A percentile compares a stretch with the other conserved stretches of the same genome.
Evolutionary conservation across 306 rosid genomes (phyloP).

Genomic region (Nissolia schottii): DNA sequence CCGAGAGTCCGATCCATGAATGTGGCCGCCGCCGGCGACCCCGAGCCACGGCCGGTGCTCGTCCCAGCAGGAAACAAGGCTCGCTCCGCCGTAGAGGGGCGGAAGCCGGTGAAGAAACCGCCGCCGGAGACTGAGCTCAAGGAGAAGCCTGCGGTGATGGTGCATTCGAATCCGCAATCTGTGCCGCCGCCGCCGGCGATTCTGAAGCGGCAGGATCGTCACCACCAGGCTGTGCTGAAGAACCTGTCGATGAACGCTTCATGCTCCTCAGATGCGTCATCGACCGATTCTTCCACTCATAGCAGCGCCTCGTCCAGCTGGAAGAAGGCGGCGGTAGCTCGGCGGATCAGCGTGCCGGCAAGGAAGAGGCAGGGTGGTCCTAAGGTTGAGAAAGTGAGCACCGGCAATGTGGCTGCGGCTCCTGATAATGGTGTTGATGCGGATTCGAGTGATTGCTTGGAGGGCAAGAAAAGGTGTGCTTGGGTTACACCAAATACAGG

Average conservation of each 20-base stretch:
- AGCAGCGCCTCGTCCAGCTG: constrained; percentile 59
- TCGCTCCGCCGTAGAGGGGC: constrained; percentile 28
- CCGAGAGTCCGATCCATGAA: constrained; percentile 79
- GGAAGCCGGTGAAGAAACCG: constrained; percentile 49
- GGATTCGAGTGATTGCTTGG: constrained; percentile 49
- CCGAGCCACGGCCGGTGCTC: constrained; percentile 58
- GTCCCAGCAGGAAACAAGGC: constrained; percentile 66
- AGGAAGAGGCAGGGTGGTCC: constrained; percentile 42
- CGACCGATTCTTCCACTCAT: constrained; percentile 65
- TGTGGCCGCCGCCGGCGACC: constrained; percentile 38
- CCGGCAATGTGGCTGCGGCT: constrained; percentile 26
- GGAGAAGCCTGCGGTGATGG: constrained; percentile 37
- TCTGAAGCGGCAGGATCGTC: constrained; percentile 42
- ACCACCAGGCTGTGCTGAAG: constrained; percentile 36
- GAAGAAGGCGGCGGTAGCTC: constrained; percentile 39
- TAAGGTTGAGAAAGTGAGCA: constrained; percentile 36
- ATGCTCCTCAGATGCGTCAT: constrained; percentile 75
- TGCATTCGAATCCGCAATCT: constrained; percentile 30
- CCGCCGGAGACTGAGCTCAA: constrained; percentile 41
- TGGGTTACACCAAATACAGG: constrained; percentile 75
- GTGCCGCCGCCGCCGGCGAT: constrained; percentile 26
- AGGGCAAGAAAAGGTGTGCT: constrained; percentile 71
- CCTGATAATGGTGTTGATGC: constrained; percentile 17
- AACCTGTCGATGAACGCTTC: constrained; percentile 61
- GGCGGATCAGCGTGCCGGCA: constrained; percentile 18